phyloP scores from a whole-genome alignment of 148 eudicot genomes.

The Fagopyrum tataricum region DNA sequence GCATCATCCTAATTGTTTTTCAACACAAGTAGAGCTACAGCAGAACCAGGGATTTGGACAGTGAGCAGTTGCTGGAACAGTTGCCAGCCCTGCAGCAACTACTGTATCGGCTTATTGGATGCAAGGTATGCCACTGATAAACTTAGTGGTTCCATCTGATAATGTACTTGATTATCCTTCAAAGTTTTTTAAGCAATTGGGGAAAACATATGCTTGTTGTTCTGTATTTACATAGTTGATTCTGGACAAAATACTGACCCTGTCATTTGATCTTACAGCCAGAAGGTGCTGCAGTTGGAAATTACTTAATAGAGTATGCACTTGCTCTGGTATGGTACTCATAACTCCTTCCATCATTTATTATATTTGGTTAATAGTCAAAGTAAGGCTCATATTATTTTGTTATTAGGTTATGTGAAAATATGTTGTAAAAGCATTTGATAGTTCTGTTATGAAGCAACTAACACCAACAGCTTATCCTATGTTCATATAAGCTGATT shows the following conservation, averaged over 20 bases:
- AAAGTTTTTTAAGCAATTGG: neutral
- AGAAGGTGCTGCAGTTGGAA: constrained; percentile 83
- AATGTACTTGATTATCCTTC: neutral
- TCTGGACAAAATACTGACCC: neutral
- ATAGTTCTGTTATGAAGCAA: neutral
- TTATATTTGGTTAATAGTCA: neutral
- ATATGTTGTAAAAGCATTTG: neutral
- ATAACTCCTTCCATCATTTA: neutral
- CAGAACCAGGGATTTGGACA: constrained; percentile 75
- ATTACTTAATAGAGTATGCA: constrained; percentile 95
- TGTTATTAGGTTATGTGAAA: neutral
- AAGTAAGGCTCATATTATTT: neutral
- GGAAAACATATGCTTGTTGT: neutral
- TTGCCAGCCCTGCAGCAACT: constrained; percentile 92
- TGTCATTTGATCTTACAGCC: constrained; percentile 43
- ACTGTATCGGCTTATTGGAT: constrained; percentile 78
- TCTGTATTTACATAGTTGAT: neutral
- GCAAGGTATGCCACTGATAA: constrained; percentile 46
- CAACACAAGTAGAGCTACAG: neutral
- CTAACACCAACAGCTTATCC: neutral
- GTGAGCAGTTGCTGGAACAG: constrained; percentile 78
- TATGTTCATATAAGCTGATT: neutral
- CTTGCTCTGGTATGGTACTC: constrained; percentile 63
- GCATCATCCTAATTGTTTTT: neutral
- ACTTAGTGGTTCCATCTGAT: neutral